phyloP scores from a whole-genome alignment of 306 rosid species.

The Malus fusca region DNA sequence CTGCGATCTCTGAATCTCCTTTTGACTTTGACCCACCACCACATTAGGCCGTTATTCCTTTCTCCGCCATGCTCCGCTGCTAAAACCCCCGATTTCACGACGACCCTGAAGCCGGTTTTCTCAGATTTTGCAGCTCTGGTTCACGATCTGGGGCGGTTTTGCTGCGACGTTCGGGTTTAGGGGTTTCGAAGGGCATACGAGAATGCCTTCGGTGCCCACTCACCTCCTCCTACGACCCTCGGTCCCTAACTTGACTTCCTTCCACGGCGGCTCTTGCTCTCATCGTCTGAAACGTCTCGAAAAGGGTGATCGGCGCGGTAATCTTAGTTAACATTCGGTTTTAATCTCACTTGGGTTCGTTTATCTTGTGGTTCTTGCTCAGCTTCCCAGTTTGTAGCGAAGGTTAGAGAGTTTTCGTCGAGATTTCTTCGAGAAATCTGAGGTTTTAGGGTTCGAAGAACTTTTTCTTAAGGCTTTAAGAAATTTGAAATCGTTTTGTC shows the following conservation, averaged over 20 bases:
- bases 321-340: slow-evolving; percentile 66
- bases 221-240: slow-evolving; percentile 26
- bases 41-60: not conserved
- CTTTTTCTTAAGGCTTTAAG: not conserved
- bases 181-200: slow-evolving; percentile 82
- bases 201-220: slow-evolving; percentile 59
- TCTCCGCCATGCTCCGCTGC: not conserved
- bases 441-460: not conserved
- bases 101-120: slow-evolving; percentile 2
- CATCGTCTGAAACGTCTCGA: slow-evolving; percentile 72
- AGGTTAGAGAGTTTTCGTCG: not conserved
- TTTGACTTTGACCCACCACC: not conserved
- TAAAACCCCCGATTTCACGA: not conserved
- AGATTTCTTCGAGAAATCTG: not conserved
- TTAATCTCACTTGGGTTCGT: not conserved
- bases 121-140: slow-evolving; percentile 3
- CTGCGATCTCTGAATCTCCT: not conserved
- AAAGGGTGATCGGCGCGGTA: slow-evolving; percentile 83
- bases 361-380: slow-evolving; percentile 3
- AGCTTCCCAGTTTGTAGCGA: not conserved
- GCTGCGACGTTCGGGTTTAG: not conserved
- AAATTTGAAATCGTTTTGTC: not conserved
- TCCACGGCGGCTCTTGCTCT: slow-evolving; percentile 55
- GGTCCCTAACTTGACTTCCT: slow-evolving; percentile 36
- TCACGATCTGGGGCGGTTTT: slow-evolving; percentile 3